Percentiles rank a stretch among this genome's conserved stretches.
Conservation (phyloP, 305 asterid genomes). For the Plantago lanceolata region DNA sequence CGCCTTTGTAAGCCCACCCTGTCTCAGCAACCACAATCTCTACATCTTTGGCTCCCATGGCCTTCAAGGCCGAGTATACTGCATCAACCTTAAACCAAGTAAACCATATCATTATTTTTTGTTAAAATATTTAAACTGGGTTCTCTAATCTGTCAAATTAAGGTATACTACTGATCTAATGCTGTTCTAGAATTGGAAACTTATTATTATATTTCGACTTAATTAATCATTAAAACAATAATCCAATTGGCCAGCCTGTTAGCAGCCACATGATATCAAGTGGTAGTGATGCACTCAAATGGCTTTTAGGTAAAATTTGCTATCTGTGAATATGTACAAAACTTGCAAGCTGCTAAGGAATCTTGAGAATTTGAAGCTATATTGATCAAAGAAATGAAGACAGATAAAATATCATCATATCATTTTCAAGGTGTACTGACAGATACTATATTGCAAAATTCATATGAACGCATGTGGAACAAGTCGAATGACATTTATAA, state of each 20-base stretch:
- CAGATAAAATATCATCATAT: neutral
- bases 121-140: neutral
- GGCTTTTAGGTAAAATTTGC: neutral
- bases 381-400: neutral
- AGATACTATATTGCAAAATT: too few relatives aligned
- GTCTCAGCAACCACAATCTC: slow-evolving; percentile 97
- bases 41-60: slow-evolving; percentile 66
- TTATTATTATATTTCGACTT: neutral
- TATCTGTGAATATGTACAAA: neutral
- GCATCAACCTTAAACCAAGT: slow-evolving; percentile 63
- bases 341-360: neutral
- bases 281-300: neutral
- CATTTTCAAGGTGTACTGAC: neutral
- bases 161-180: too few relatives aligned
- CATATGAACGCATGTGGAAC: too few relatives aligned
- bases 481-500: neutral
- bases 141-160: neutral
- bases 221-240: neutral
- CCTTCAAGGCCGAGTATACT: slow-evolving; percentile 72
- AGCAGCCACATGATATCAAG: neutral
- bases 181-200: too few relatives aligned
- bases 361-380: neutral
- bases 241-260: neutral
- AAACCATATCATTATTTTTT: slow-evolving; percentile 1
- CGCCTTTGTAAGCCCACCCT: slow-evolving; percentile 98